phyloP scores from a whole-genome alignment of 257 asterid species.

The Nicotiana otophora region DNA sequence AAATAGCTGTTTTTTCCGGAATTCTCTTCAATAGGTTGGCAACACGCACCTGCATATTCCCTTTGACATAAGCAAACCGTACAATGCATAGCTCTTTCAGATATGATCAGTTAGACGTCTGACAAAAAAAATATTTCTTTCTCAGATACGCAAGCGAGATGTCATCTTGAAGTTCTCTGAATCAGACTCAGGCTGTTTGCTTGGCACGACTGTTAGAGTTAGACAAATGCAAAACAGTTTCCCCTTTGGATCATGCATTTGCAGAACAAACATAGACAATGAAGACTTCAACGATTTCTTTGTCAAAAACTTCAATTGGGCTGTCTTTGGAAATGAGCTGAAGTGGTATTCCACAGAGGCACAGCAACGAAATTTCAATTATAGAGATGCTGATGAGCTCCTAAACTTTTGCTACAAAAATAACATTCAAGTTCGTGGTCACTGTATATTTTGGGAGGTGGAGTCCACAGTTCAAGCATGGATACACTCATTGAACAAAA shows the following conservation, averaged over 20 bases:
- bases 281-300: constrained; percentile 75
- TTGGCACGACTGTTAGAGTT: constrained; percentile 46
- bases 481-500: constrained; percentile 49
- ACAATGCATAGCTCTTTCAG: background rate
- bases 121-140: background rate
- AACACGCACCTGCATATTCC: background rate
- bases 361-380: constrained; percentile 65
- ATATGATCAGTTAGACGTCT: background rate
- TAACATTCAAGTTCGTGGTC: constrained; percentile 73
- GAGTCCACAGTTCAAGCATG: constrained; percentile 62
- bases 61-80: background rate
- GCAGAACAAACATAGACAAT: constrained; percentile 60
- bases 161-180: constrained; percentile 53
- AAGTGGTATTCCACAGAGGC: constrained; percentile 97
- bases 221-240: constrained; percentile 69
- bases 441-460: constrained; percentile 96
- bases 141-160: constrained; percentile 82
- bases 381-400: constrained; percentile 75
- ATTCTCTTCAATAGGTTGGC: background rate
- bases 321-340: constrained; percentile 80
- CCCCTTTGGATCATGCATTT: constrained; percentile 76
- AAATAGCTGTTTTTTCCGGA: background rate
- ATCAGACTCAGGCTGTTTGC: constrained; percentile 34
- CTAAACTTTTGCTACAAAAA: constrained; percentile 41
- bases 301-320: constrained; percentile 78